phyloP scores from a whole-genome alignment of 352 stramenopile genomes.

The Phytophthora nicotianae region DNA sequence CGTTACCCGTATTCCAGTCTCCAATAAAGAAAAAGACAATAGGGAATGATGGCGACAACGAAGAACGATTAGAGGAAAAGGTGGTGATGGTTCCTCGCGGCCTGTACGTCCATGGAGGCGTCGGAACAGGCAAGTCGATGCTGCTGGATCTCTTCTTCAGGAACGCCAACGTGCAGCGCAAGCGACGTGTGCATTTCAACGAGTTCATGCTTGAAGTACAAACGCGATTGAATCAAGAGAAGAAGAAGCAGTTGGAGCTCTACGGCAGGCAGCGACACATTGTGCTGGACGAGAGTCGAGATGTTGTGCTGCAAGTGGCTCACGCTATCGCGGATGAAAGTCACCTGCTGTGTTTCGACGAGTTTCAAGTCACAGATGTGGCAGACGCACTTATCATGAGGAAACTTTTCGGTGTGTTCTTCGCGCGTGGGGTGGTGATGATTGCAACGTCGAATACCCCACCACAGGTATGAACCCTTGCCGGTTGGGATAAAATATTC shows the following conservation, averaged over 20 bases:
- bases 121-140: conserved; percentile 97
- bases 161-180: conserved; percentile 57
- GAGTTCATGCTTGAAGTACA: conserved; percentile 98
- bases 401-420: conserved; percentile 94
- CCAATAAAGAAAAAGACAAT: neutral
- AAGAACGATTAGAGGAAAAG: neutral
- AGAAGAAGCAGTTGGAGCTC: conserved; percentile 81
- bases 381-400: conserved; percentile 97
- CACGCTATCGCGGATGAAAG: conserved; percentile 86
- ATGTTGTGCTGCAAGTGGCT: conserved; percentile 84
- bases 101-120: conserved; percentile 94
- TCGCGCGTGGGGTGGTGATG: conserved; percentile 90
- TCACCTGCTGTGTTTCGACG: conserved; percentile 96
- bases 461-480: conserved; percentile 39
- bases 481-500: neutral
- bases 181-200: conserved; percentile 97
- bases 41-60: neutral
- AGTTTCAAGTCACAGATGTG: conserved; percentile 98
- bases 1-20: conserved; percentile 42
- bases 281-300: conserved; percentile 60
- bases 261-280: conserved; percentile 90
- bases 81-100: conserved; percentile 75
- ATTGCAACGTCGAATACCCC: conserved; percentile 96
- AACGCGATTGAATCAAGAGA: conserved; percentile 88
- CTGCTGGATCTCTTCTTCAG: conserved; percentile 96